These are phyloP conservation scores for Rhizopus sp. DNA, from an alignment of 371 early-diverging fungal genomes.

Conservation along the genomic window DNA sequence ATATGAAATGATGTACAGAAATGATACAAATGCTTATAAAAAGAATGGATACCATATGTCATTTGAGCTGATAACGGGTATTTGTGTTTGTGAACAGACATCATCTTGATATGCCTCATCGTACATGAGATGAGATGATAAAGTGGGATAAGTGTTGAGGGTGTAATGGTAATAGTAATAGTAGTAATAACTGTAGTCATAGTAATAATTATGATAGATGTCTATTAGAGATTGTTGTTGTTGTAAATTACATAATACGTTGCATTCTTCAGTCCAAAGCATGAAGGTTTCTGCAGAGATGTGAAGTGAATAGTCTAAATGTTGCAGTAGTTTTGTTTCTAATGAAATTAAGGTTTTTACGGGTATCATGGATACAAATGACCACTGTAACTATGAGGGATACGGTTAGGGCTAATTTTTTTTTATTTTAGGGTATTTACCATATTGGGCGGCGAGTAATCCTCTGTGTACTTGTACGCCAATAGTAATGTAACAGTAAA, in stretches of 20 bases:
- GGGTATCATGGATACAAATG: conserved; percentile 27
- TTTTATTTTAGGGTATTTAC: conserved; percentile 15
- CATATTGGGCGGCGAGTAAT: conserved; percentile 31
- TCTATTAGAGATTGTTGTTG: neutral
- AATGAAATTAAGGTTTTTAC: conserved; percentile 19
- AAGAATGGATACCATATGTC: conserved; percentile 8
- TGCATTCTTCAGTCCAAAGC: conserved; percentile 29
- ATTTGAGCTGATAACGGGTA: conserved; percentile 2
- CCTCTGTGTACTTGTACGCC: conserved; percentile 41
- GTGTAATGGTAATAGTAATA: neutral
- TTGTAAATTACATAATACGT: conserved; percentile 14
- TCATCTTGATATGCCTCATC: neutral
- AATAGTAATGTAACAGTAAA: conserved; percentile 37
- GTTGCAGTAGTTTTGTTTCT: conserved; percentile 21
- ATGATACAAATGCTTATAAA: no score
- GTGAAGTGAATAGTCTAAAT: conserved; percentile 21
- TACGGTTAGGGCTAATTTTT: conserved; percentile 4
- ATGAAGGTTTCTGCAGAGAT: conserved; percentile 17
- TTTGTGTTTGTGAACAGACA: neutral
- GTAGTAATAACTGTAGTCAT: neutral
- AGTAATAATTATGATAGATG: neutral
- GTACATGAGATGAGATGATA: neutral
- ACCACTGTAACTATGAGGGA: conserved; percentile 28
- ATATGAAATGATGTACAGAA: no score
- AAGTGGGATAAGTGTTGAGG: neutral